These are phyloP conservation scores for Colletotrichum destructivum DNA, from an alignment of 2,329 filamentous ascomycete species.

Conservation along the genomic window DNA sequence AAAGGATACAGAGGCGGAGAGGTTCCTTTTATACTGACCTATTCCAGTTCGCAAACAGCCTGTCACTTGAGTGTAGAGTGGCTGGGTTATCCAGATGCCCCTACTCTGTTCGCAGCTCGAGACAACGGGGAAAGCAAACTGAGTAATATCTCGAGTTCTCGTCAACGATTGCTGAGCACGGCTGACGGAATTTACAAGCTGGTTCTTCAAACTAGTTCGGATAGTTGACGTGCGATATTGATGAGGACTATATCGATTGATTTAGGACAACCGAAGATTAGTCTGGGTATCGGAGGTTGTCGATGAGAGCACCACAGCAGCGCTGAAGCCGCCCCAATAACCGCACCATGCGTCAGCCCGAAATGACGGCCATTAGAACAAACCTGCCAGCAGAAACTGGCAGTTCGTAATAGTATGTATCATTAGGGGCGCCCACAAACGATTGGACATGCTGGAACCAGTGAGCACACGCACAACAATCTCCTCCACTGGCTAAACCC, in stretches of 20 bases:
- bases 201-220: too few relatives aligned
- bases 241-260: background rate
- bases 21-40: too few relatives aligned
- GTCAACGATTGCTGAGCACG: background rate
- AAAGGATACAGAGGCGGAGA: background rate
- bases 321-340: too few relatives aligned
- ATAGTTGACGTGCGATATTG: background rate
- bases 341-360: too few relatives aligned
- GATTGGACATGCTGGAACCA: background rate
- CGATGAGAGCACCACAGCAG: background rate
- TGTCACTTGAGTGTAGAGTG: too few relatives aligned
- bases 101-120: too few relatives aligned
- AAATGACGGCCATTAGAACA: background rate
- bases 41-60: background rate
- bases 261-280: background rate
- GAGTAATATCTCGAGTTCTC: too few relatives aligned
- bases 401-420: background rate
- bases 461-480: background rate
- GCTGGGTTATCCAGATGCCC: too few relatives aligned
- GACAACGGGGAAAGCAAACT: background rate
- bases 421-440: background rate
- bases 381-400: background rate
- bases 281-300: background rate
- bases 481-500: background rate
- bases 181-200: too few relatives aligned